phyloP scores from a whole-genome alignment of 2,329 filamentous ascomycete species.

The Penicillium frequentans region DNA sequence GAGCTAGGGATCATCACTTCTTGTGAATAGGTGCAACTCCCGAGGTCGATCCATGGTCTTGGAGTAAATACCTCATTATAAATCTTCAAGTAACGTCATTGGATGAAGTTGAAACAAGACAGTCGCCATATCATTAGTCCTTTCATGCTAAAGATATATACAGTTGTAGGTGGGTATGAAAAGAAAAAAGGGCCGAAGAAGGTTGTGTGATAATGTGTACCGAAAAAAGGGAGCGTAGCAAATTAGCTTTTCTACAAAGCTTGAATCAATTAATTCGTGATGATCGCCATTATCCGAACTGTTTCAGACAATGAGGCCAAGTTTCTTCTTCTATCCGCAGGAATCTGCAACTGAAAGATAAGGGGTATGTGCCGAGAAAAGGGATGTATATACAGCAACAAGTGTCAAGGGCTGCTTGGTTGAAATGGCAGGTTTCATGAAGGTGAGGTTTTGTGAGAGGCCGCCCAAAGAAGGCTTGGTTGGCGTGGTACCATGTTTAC shows the following conservation, averaged over 20 bases:
- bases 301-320: neutral
- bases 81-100: neutral
- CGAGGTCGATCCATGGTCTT: no score
- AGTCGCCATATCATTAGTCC: slow-evolving; percentile 14
- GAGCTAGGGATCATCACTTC: neutral
- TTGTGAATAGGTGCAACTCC: neutral
- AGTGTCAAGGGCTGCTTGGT: neutral
- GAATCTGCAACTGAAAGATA: neutral
- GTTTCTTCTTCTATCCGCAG: slow-evolving; percentile 5
- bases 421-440: neutral
- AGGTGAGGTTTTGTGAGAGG: neutral
- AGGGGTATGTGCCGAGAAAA: slow-evolving; percentile 10
- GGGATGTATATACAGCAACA: slow-evolving; percentile 6
- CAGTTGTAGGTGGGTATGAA: slow-evolving; percentile 3
- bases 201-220: neutral
- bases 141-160: slow-evolving; percentile 23
- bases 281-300: neutral
- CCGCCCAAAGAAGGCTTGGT: neutral
- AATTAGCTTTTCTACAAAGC: neutral
- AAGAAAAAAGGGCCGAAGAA: neutral
- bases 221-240: neutral
- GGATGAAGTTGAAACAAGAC: neutral
- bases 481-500: neutral
- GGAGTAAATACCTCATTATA: neutral
- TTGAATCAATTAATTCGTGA: neutral